These are phyloP conservation scores for Centrapalus pauciflorus DNA, from an alignment of 129 eudicot species.

Conservation along the genomic window DNA sequence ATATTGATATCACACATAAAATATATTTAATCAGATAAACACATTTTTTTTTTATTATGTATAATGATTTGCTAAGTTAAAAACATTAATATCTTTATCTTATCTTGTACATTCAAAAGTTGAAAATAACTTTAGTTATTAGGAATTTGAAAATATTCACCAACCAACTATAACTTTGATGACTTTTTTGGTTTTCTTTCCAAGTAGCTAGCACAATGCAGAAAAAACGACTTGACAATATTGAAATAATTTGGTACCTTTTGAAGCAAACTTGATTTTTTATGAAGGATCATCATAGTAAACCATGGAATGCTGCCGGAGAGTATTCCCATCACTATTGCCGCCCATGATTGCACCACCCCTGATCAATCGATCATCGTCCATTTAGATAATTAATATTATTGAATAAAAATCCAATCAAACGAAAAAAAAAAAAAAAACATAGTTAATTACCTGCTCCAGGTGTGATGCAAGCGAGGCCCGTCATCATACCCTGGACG, in stretches of 20 bases:
- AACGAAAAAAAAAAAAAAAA: not conserved
- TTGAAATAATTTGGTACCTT: constrained; percentile 40
- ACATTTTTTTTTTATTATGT: too few relatives aligned
- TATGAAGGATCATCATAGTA: constrained; percentile 87
- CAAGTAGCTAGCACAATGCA: too few relatives aligned
- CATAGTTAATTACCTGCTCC: constrained; percentile 55
- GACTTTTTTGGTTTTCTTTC: too few relatives aligned
- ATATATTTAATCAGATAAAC: too few relatives aligned
- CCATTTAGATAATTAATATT: not conserved
- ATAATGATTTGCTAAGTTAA: too few relatives aligned
- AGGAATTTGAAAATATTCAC: too few relatives aligned
- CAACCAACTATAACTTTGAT: too few relatives aligned
- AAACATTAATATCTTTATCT: too few relatives aligned
- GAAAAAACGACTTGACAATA: too few relatives aligned
- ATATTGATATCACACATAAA: too few relatives aligned
- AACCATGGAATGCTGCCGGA: constrained; percentile 79
- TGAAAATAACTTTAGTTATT: too few relatives aligned
- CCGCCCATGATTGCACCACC: constrained; percentile 85
- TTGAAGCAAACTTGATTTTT: constrained; percentile 63
- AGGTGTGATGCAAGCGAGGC: constrained; percentile 77
- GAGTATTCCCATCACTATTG: constrained; percentile 59
- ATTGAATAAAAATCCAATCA: not conserved
- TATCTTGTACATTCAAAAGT: too few relatives aligned
- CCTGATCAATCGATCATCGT: constrained; percentile 31
- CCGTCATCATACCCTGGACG: constrained; percentile 80